Percentiles rank a stretch among this genome's conserved stretches.
Evolutionary conservation across 352 stramenopile species (phyloP).

Genomic region (Phytophthora boehmeriae): DNA sequence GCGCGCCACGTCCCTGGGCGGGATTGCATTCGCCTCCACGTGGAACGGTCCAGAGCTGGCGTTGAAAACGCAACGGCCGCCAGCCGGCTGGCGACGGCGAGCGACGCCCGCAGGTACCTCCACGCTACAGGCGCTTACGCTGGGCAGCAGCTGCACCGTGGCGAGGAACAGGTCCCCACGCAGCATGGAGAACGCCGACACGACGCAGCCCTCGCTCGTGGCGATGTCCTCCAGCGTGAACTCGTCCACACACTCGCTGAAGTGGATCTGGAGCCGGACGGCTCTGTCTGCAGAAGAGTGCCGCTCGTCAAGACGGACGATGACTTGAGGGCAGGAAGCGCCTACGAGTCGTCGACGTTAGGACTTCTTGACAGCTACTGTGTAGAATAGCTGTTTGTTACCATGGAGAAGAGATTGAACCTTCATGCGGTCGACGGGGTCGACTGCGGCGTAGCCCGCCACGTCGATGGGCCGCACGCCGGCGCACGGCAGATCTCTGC

Average conservation of each 20-base stretch:
- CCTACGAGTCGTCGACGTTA: slow-evolving; percentile 2
- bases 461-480: slow-evolving; percentile 51
- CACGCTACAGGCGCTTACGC: slow-evolving; percentile 6
- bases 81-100: slow-evolving; percentile 1
- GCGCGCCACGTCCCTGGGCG: too few species aligned
- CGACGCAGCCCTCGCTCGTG: slow-evolving; percentile 26
- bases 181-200: slow-evolving; percentile 49
- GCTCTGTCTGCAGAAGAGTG: slow-evolving; percentile 9
- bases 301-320: slow-evolving; percentile 24
- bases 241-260: slow-evolving; percentile 67
- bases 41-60: slow-evolving; percentile 30
- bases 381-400: slow-evolving; percentile 13
- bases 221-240: slow-evolving; percentile 68
- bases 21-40: slow-evolving; percentile 2
- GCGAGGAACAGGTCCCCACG: slow-evolving; percentile 48
- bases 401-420: slow-evolving; percentile 60
- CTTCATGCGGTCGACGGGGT: slow-evolving; percentile 71
- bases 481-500: slow-evolving; percentile 56
- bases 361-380: background rate
- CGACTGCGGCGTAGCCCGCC: slow-evolving; percentile 41
- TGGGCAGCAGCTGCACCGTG: slow-evolving; percentile 21
- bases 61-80: slow-evolving; percentile 15
- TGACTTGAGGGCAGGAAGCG: slow-evolving; percentile 28
- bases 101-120: slow-evolving; percentile 24
- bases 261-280: slow-evolving; percentile 62